A percentile compares a stretch with the other conserved stretches of the same genome.
These are phyloP conservation scores for Elsinoe australis DNA, from an alignment of 2,329 filamentous ascomycete genomes.

Conservation along the genomic window DNA sequence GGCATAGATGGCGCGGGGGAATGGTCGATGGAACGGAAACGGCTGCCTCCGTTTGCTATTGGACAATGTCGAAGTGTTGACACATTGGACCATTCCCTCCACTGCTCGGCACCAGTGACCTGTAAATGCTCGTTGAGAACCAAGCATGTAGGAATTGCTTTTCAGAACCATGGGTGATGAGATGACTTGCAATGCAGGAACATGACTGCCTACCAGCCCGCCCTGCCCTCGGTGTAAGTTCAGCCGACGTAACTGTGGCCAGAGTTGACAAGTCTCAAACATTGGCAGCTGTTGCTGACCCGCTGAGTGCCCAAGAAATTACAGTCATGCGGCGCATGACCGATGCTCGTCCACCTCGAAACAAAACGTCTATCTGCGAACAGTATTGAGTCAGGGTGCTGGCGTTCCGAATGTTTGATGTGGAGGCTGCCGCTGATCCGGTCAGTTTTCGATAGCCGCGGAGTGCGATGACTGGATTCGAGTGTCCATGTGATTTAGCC, in stretches of 20 bases:
- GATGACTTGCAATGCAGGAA: neutral
- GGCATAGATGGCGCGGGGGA: constrained; percentile 8
- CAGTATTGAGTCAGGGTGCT: neutral
- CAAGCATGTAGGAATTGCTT: neutral
- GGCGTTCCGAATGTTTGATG: neutral
- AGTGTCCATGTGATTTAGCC: constrained; percentile 12
- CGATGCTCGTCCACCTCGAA: constrained; percentile 1
- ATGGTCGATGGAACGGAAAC: neutral
- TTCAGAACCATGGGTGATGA: neutral
- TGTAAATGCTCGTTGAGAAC: too few species aligned
- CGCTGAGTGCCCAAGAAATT: too few species aligned
- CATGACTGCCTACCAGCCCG: neutral
- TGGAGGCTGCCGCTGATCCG: constrained; percentile 7
- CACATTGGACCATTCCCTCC: too few species aligned
- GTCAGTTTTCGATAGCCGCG: constrained; percentile 15
- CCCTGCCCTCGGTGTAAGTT: neutral
- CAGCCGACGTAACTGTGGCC: constrained; percentile 4
- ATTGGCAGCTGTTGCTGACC: too few species aligned
- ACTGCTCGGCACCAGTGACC: neutral
- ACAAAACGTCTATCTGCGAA: constrained; percentile 1
- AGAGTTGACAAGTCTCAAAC: neutral
- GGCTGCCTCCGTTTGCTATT: neutral
- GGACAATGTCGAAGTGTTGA: neutral
- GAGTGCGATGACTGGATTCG: neutral
- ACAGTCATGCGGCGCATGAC: neutral